These are phyloP conservation scores for Erucastrum elatum DNA, from an alignment of 345 rosid species.

Conservation along the genomic window DNA sequence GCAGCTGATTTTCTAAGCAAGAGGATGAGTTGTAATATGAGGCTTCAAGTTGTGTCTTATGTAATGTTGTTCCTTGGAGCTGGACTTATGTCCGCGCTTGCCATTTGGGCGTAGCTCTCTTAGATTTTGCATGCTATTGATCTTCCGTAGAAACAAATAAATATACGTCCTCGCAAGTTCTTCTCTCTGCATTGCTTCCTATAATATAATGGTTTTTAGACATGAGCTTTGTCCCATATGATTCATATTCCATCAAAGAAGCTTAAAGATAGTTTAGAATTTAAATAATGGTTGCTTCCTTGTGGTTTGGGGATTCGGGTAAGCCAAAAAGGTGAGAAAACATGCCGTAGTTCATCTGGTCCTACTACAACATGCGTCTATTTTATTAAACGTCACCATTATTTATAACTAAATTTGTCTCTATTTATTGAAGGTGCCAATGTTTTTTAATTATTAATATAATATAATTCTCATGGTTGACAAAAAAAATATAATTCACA, in stretches of 20 bases:
- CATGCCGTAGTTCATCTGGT: conserved; percentile 51
- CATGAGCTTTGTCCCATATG: not conserved
- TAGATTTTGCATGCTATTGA: not conserved
- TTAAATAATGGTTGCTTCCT: conserved; percentile 51
- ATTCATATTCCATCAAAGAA: not conserved
- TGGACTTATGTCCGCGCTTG: conserved; percentile 81
- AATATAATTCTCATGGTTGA: too few relatives aligned
- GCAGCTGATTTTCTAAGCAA: conserved; percentile 90
- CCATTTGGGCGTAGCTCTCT: conserved; percentile 71
- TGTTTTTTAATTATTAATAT: too few relatives aligned
- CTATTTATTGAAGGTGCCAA: too few relatives aligned
- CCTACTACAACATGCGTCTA: conserved; percentile 41
- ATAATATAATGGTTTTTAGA: not conserved
- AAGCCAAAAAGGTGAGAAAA: conserved; percentile 75
- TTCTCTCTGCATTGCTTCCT: not conserved
- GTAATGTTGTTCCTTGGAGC: conserved; percentile 87
- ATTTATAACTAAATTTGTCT: too few relatives aligned
- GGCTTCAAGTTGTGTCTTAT: conserved; percentile 76
- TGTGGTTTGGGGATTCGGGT: conserved; percentile 66
- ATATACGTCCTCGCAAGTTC: not conserved
- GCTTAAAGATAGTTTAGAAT: not conserved
- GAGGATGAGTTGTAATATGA: conserved; percentile 89
- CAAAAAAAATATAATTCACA: too few relatives aligned
- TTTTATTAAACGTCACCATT: too few relatives aligned
- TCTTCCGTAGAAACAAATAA: conserved; percentile 9